Base-by-base conservation (phyloP, 2,329 filamentous ascomycete species). In the Pseudonectria foliicola region DNA sequence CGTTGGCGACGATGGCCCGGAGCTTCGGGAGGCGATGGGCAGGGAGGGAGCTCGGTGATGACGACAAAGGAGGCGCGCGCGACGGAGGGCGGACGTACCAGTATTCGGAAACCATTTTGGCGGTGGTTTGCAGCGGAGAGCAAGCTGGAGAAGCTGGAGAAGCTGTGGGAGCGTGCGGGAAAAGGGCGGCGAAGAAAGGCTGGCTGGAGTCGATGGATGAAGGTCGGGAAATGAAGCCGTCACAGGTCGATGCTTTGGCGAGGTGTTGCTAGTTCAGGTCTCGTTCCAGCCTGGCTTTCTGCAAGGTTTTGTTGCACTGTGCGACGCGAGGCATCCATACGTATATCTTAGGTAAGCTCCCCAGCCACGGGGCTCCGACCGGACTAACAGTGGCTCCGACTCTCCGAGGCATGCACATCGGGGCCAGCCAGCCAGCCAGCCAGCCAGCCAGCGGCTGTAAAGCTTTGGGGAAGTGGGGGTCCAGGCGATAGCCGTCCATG, bases 101-200 rank as follows among this genome's bases (percentile, higher is more conserved):
- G 63, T 82, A 75, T 72, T 89, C 84, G 57, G 82, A 71, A 63
- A 79, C 67, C 85, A 92, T 90, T 59, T 68, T 82, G 71, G 45
- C 57, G 59, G 58, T 59, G n/a, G 46, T 50, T 59, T 25, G 33
- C 37, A 39, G 35, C 25, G 38, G 43, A 43, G 31, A 35, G 41
- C 39, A 34, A 39, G 35, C 32, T 7, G 13, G 25, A 28, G 25
- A 31, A 43, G 38, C 34, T 29, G 31, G 33, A 44, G 33, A 38
- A 36, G 42, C 44, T 31, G 40, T n/a, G n/a, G n/a, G n/a, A n/a
- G n/a, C n/a, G n/a, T n/a, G n/a, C n/a, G n/a, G n/a, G 40, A 43
- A 38, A 31, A 32, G 31, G 37, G 36, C 32, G 36, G 38, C 41
- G 46, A 45, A 25, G 31, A 43, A 27, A 32, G n/a, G 33, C 38